phyloP scores from a whole-genome alignment of 305 asterid species.

The Withania somnifera region DNA sequence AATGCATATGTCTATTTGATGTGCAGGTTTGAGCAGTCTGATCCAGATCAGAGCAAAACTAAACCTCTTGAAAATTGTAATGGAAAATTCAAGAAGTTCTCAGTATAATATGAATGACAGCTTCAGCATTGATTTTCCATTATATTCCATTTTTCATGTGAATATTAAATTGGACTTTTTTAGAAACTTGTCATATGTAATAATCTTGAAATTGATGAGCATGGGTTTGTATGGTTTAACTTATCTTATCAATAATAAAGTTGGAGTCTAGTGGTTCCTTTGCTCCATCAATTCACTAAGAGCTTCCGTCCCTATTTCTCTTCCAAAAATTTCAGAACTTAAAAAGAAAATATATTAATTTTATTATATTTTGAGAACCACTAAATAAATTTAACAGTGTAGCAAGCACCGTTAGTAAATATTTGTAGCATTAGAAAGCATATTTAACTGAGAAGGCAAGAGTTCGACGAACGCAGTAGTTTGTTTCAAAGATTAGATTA shows the following conservation, averaged over 20 bases:
- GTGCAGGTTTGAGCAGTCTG: neutral
- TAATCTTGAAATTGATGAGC: neutral
- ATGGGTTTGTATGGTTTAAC: neutral
- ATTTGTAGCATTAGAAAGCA: too few species aligned
- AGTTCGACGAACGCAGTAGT: too few species aligned
- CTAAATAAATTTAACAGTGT: too few species aligned
- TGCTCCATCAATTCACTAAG: too few species aligned
- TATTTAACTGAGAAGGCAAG: too few species aligned
- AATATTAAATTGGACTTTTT: neutral
- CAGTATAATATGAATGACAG: neutral
- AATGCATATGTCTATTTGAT: neutral
- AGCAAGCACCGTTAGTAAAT: too few species aligned
- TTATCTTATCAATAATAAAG: neutral
- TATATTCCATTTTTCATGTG: neutral
- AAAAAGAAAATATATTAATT: too few species aligned
- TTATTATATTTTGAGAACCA: too few species aligned
- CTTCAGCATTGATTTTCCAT: neutral
- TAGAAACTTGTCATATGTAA: too few species aligned
- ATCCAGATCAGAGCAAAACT: neutral
- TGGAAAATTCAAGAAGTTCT: neutral
- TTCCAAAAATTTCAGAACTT: too few species aligned
- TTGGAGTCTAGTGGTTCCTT: neutral
- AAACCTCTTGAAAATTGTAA: neutral
- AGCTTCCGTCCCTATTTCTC: too few species aligned
- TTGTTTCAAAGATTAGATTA: too few species aligned